Percentiles rank a stretch among this genome's conserved stretches.
These are phyloP conservation scores for Metschnikowia chrysomelidarum DNA, from an alignment of 805 yeast species.

Conservation along the genomic window DNA sequence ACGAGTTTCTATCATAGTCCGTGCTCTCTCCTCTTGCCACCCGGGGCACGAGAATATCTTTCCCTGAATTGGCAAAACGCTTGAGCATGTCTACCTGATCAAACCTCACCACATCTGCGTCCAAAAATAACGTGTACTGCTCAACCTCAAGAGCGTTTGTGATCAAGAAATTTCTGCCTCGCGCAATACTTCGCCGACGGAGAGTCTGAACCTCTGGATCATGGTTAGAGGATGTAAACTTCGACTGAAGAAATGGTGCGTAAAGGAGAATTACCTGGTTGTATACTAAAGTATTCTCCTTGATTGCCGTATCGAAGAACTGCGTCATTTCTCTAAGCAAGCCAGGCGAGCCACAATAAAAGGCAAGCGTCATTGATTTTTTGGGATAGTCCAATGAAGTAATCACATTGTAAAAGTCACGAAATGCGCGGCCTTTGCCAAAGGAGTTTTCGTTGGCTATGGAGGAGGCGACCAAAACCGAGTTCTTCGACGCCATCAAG, in stretches of 20 bases:
- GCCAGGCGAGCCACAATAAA: constrained; percentile 29
- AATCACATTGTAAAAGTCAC: constrained; percentile 32
- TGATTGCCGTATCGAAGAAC: constrained; percentile 17
- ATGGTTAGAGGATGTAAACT: constrained; percentile 14
- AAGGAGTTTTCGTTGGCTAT: constrained; percentile 33
- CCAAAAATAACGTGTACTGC: constrained; percentile 35
- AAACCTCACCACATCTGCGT: constrained; percentile 33
- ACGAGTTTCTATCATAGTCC: constrained; percentile 41
- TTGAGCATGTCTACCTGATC: constrained; percentile 24
- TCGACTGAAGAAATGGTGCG: constrained; percentile 15
- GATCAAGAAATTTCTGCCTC: constrained; percentile 36
- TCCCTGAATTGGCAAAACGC: constrained; percentile 26
- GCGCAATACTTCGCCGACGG: constrained; percentile 36
- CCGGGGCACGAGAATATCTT: constrained; percentile 40
- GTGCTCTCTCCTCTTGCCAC: constrained; percentile 23
- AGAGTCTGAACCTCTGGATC: constrained; percentile 26
- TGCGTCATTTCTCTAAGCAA: constrained; percentile 24
- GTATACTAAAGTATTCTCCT: constrained; percentile 4
- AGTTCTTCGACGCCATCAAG: neutral
- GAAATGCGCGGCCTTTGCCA: constrained; percentile 33
- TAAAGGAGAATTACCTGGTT: constrained; percentile 14
- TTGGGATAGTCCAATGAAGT: constrained; percentile 24
- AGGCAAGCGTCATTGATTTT: constrained; percentile 23
- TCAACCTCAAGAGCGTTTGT: constrained; percentile 27
- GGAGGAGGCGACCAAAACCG: constrained; percentile 22